A percentile compares a stretch with the other conserved stretches of the same genome.
Conservation (phyloP, 805 yeast species). For the Saccharomycopsis oosterbeekiorum region DNA sequence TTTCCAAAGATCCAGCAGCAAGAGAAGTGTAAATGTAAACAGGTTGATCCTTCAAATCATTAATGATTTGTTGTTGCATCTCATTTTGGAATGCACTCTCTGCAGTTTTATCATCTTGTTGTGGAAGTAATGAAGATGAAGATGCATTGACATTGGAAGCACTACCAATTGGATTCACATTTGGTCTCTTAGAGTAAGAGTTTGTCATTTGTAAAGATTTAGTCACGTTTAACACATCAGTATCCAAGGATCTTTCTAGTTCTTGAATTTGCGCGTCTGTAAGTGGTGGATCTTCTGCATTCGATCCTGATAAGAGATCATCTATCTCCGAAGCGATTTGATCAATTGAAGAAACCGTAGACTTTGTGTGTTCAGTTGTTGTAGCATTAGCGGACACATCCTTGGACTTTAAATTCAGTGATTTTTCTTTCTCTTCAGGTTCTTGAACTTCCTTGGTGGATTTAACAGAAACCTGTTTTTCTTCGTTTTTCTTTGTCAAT, state of each 20-base stretch:
- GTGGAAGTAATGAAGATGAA: constrained; percentile 12
- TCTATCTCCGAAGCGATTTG: constrained; percentile 11
- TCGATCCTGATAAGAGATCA: constrained; percentile 1
- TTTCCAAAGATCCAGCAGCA: constrained; percentile 76
- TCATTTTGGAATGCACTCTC: constrained; percentile 13
- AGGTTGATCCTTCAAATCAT: constrained; percentile 39
- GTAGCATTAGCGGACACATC: neutral
- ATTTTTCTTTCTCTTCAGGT: neutral
- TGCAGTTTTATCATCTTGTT: constrained; percentile 10
- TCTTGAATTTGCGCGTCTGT: constrained; percentile 16
- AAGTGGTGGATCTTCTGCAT: constrained; percentile 4
- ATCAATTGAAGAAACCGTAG: neutral
- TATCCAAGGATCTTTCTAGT: constrained; percentile 15
- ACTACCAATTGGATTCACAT: neutral
- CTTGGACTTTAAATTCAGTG: neutral
- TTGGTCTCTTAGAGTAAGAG: neutral
- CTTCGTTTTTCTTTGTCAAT: neutral
- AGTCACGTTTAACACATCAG: constrained; percentile 7
- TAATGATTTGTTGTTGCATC: constrained; percentile 18
- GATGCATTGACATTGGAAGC: neutral
- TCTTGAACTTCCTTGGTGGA: neutral
- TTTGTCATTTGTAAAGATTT: neutral
- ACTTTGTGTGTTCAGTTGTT: neutral
- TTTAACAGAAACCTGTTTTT: neutral
- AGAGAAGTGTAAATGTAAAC: constrained; percentile 75